Conservation (phyloP, 1,284 basidiomycete genomes). For the Calocybe gambosa region DNA sequence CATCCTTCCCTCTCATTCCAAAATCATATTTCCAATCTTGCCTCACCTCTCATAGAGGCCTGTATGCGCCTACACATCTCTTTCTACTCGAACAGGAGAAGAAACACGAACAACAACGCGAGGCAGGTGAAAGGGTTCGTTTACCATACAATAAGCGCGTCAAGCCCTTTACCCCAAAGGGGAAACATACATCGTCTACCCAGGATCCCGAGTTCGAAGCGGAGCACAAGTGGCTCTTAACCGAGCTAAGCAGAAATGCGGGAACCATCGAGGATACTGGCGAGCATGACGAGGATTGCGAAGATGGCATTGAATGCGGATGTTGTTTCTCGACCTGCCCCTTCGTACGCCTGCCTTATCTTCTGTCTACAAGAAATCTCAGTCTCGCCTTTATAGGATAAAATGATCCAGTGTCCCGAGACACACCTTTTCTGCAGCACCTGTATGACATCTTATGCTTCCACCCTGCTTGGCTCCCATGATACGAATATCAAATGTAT, state of each 20-base stretch:
- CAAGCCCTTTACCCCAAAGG: conserved; percentile 23
- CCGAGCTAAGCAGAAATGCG: conserved; percentile 1
- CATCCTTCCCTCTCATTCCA: conserved; percentile 54
- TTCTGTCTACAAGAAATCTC: neutral
- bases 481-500: conserved; percentile 66
- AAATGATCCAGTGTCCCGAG: conserved; percentile 82
- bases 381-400: conserved; percentile 39
- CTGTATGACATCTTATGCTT: conserved; percentile 50
- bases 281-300: conserved; percentile 25
- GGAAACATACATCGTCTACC: conserved; percentile 36
- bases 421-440: conserved; percentile 68
- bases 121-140: conserved; percentile 11
- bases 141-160: conserved; percentile 39
- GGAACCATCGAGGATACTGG: conserved; percentile 4
- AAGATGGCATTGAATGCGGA: conserved; percentile 68
- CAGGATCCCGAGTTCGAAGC: conserved; percentile 38
- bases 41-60: conserved; percentile 30
- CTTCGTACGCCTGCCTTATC: conserved; percentile 46
- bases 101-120: conserved; percentile 22
- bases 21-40: conserved; percentile 40
- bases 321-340: conserved; percentile 74
- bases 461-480: conserved; percentile 44
- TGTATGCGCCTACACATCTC: conserved; percentile 60
- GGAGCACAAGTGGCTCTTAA: conserved; percentile 33
- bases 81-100: conserved; percentile 29